Base-by-base conservation (phyloP, 768 basidiomycete genomes). In the Crucibulum laeve region DNA sequence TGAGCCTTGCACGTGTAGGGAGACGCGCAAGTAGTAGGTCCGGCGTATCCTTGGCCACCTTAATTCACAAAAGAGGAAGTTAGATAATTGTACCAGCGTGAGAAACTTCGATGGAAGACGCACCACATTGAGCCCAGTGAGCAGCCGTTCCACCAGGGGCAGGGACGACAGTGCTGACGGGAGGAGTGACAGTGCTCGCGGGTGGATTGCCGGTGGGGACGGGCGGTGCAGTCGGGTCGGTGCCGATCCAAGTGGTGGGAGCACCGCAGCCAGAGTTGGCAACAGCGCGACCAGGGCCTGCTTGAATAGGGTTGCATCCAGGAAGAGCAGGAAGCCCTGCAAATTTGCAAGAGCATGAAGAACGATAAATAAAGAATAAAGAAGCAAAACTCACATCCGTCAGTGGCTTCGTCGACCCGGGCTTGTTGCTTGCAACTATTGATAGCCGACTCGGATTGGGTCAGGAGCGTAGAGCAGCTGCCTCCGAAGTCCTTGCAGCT, bases 251-350 rank as follows among this genome's bases (percentile, higher is more conserved):
- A 21, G 53, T 54, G 4, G 48, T 50, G 8, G 47, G 47, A 4
- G 54, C 54, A 21, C 45, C 46, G 36, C 54, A 56, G 8, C 40
- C 44, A 19, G 30, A 19, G 33, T 45, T 45, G 4, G 24, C 17
- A 1, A 52, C 51, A 4, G 54, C 54, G 1, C 46, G 17, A 25
- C 26, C 42, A 3, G 54, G 52, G 11, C 51, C 54, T 19, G 40
- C 21, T 40, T 55, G 54, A 30, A 55, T 41, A 3, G 54, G 54
- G 45, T 56, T 56, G 41, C 54, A 56, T 3, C 54, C 54, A 17
- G 55, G 55, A 25, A 56, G 55, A 8, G 40, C 26, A 6, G 43
- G 36, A 30, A 56, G 43, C 37, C 50, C 52, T 53, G 25, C 4
- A 36, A 32, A 13, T 17, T 11, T 25, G 4, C 17, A 36, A 19